A percentile compares a stretch with the other conserved stretches of the same genome.
phyloP scores from a whole-genome alignment of 2,329 filamentous ascomycete genomes.

The Helotiales sp. region DNA sequence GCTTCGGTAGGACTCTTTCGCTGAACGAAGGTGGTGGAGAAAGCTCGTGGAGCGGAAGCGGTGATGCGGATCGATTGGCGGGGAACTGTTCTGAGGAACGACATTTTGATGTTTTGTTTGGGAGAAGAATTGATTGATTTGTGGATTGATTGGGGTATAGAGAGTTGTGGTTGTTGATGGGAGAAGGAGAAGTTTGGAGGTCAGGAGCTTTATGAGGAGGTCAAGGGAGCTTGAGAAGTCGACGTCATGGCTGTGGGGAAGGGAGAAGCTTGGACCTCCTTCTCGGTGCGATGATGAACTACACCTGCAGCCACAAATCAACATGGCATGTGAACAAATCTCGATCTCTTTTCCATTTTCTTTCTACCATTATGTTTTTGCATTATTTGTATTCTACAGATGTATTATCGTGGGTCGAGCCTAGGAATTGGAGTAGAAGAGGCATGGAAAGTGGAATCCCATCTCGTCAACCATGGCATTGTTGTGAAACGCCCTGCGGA shows the following conservation, averaged over 20 bases:
- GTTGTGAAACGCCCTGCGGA: too few species aligned
- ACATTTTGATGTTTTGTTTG: slow-evolving; percentile 43
- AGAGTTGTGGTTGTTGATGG: background rate
- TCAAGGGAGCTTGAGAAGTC: background rate
- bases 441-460: too few species aligned
- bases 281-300: background rate
- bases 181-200: background rate
- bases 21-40: slow-evolving; percentile 31
- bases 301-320: background rate
- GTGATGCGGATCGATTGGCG: slow-evolving; percentile 34
- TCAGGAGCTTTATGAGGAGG: background rate
- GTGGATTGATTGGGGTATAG: background rate
- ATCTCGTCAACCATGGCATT: too few species aligned
- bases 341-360: too few species aligned
- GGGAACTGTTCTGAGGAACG: slow-evolving; percentile 47
- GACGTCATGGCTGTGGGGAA: background rate
- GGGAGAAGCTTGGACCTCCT: too few species aligned
- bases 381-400: too few species aligned
- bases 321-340: background rate
- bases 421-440: too few species aligned
- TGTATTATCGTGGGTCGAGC: too few species aligned
- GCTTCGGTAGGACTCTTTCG: slow-evolving; percentile 53
- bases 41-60: slow-evolving; percentile 41
- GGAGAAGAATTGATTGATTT: background rate
- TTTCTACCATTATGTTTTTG: too few species aligned